These are phyloP conservation scores for Psilocybe cyanescens DNA, from an alignment of 768 basidiomycete species.

Conservation along the genomic window DNA sequence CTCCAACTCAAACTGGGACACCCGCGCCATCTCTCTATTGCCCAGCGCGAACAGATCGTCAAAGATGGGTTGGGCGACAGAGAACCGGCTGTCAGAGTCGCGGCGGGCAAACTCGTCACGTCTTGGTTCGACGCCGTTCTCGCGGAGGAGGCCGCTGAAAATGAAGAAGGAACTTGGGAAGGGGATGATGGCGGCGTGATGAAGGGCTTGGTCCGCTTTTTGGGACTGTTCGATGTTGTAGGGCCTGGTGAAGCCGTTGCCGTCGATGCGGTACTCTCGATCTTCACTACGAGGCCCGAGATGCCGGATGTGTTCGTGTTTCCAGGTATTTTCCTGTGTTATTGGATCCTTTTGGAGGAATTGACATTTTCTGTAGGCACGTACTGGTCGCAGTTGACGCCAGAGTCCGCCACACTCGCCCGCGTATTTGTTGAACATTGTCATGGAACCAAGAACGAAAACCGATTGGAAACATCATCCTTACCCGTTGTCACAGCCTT, in stretches of 20 bases:
- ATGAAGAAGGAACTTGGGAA: constrained; percentile 36
- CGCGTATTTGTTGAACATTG: constrained; percentile 89
- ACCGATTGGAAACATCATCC: constrained; percentile 64
- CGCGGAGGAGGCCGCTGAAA: constrained; percentile 39
- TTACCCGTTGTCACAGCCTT: constrained; percentile 93
- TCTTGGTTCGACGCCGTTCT: constrained; percentile 79
- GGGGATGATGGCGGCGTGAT: constrained; percentile 52
- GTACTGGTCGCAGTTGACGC: constrained; percentile 77
- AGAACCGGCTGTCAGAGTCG: constrained; percentile 80
- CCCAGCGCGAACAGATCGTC: constrained; percentile 85
- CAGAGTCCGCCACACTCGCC: constrained; percentile 82
- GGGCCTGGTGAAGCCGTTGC: constrained; percentile 72
- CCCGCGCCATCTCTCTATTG: constrained; percentile 72
- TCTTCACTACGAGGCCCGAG: constrained; percentile 75
- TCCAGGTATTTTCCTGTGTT: constrained; percentile 50
- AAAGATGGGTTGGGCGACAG: constrained; percentile 89
- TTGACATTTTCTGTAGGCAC: constrained; percentile 41
- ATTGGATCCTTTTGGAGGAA: constrained; percentile 25
- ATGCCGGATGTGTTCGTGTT: constrained; percentile 76
- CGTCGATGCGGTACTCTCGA: constrained; percentile 75
- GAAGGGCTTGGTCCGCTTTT: constrained; percentile 47
- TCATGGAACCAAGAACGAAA: constrained; percentile 58
- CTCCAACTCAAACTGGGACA: constrained; percentile 61
- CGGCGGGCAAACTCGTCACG: constrained; percentile 77
- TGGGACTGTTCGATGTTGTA: constrained; percentile 63